Evolutionary conservation across 2,329 filamentous ascomycete species (phyloP).

Genomic region (Ascochyta lentis): DNA sequence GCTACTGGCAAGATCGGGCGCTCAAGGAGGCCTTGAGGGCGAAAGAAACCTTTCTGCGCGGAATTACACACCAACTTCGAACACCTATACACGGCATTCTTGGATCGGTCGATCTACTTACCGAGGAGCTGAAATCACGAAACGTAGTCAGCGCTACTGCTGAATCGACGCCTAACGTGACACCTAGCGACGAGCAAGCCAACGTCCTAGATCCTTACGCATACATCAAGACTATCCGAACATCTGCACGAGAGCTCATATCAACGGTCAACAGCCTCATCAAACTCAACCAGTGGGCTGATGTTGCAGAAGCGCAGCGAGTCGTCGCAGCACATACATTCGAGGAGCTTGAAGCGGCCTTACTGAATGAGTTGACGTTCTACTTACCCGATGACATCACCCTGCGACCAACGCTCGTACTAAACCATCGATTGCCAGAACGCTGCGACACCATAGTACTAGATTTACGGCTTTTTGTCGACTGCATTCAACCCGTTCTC

Average conservation of each 20-base stretch:
- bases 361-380: conserved; percentile 39
- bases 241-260: conserved; percentile 53
- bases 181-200: conserved; percentile 23
- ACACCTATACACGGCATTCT: conserved; percentile 59
- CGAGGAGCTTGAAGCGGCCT: conserved; percentile 40
- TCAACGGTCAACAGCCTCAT: conserved; percentile 56
- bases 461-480: conserved; percentile 51
- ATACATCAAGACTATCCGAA: conserved; percentile 48
- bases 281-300: conserved; percentile 52
- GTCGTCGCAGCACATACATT: conserved; percentile 37
- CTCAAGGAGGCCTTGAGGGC: conserved; percentile 52
- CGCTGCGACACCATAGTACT: conserved; percentile 42
- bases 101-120: conserved; percentile 51
- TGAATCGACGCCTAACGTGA: conserved; percentile 17
- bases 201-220: conserved; percentile 24
- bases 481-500: conserved; percentile 53
- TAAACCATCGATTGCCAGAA: conserved; percentile 41
- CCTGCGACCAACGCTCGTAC: conserved; percentile 39
- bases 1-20: conserved; percentile 49
- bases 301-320: conserved; percentile 33
- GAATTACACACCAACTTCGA: conserved; percentile 56
- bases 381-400: conserved; percentile 40
- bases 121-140: conserved; percentile 49
- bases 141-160: conserved; percentile 22
- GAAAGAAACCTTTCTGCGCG: conserved; percentile 55